Evolutionary conservation across 139 green algal species (phyloP), one percentile per base, ranked within the genome.

Genomic region (Coelastrella sp.): DNA sequence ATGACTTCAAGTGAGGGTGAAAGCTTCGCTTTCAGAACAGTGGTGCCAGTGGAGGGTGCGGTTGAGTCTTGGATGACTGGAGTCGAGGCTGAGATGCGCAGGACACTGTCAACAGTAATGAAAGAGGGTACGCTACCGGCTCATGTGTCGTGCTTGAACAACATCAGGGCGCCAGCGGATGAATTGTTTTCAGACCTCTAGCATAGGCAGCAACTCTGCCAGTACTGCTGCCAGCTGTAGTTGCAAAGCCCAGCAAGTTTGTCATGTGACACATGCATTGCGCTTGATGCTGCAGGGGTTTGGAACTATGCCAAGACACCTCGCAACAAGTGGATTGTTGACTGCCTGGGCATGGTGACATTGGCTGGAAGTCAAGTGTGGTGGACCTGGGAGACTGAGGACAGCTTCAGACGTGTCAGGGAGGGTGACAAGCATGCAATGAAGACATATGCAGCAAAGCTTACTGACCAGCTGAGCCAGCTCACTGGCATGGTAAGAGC

Each of bases 321-420:
- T 7, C 91, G 97, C 58, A 89, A 87, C 60, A 95, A 95, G 87
- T 99, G 97, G 97, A 98, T 99, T 80, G 74, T 83, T 23, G 93
- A 97, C 32, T 95, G 95, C 90, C 93, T 99, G 60, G 96, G 96
- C 78, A 99, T 99, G 97, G 93, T 98, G 20, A 97, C 95, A n/a
- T 93, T 99, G 83, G 94, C 96, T 85, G 97, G 97, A 78, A 96
- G 91, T 85, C 93, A 91, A 75, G 96, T 99, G 80, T 98, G 96
- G 96, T 99, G 97, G 97, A 98, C 97, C 0, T 98, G 96, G 95
- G 96, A 98, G 91, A 97, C 96, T 58, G 95, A 98, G 92, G 96
- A 98, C 91, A 96, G 96, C 60, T 98, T 99, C 91, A 75, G 90
- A 3, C 92, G 93, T 10, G 96, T 98, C 75, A 87, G 89, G 7